Base-by-base conservation (phyloP, 345 rosid genomes). In the Ceriops zippeliana region DNA sequence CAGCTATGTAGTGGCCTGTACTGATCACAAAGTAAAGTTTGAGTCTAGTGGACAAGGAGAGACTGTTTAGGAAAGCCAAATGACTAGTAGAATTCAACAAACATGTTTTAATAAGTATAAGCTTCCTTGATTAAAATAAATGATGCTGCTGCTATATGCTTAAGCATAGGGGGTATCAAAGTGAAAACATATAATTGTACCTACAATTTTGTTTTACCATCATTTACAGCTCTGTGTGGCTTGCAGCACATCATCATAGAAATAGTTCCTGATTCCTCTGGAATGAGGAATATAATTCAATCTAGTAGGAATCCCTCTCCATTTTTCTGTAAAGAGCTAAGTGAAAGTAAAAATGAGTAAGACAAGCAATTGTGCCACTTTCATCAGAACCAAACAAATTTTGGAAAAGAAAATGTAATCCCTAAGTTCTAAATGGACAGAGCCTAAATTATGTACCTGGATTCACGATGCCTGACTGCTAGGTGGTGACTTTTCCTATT, bases 261-360 rank as follows among this genome's bases (percentile, higher is more conserved):
- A 90, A 83, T 93, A 90, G 77, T 34, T 77, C 78, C 98, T 83
- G 70, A 90, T 90, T 77, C 89, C 97, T 73, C 92, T 85, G 9
- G 97, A 93, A 81, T 90, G 98, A 75, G 97, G 97, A 77, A 90
- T 82, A 72, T 93, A 90, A 76, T 93, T 93, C 85, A 93, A 73
- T 71, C 91, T 84, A 28, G 93, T 90, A 5, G 97, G 97, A 76
- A 93, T 89, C 74, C 97, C 97, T 77, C 88, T 83, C 97, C 98
- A 90, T 28, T 81, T 86, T 51, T 79, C 91, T 89, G 86, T 49
- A 85, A 74, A 76, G 68, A 62, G 69, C 71, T 63, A 81, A 69
- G 69, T 59, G 68, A 80, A 72, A 74, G 80, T 76, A 63, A 65
- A 56, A 21, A 73, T 58, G 72, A 34, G 68, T 65, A 62, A 71